Base-by-base conservation (phyloP, 2,329 filamentous ascomycete species). In the Scedosporium aurantiacum region DNA sequence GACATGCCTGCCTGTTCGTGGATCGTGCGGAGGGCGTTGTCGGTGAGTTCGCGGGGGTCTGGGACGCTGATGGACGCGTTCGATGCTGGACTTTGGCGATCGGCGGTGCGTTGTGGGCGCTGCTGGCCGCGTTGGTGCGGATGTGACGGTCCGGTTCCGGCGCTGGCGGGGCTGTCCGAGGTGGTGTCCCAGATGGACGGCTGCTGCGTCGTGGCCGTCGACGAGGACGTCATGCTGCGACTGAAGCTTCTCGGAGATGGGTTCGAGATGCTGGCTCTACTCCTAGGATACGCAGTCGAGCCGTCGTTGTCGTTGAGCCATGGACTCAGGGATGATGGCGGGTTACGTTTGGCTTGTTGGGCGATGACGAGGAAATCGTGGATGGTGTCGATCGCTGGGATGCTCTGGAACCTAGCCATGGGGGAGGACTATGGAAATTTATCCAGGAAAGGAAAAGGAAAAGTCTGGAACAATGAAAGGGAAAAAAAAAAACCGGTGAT, bases 301-400 rank as follows among this genome's bases (percentile, higher is more conserved):
- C 45, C 43, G 66, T 73, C 69, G 77, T 55, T 23, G 52, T 55
- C 52, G 52, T 28, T 27, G 52, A 55, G 52, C 52, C 52, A 28
- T 12, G 23, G 52, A 21, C 23, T 7, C 4, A 55, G 50, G 21
- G 10, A 2, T 10, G 50, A 27, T 28, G 43, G 43, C 50, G n/a
- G 18, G 18, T 55, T n/a, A 28, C 23, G 18, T 23, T 55, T 25
- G 52, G 52, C 23, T 21, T 47, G 2, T 16, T 55, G 52, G 23
- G 23, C 5, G 2, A 7, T 2, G 7, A 21, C 52, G 18, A 55
- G 52, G 23, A 55, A 28, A 4, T n/a, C n/a, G n/a, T 2, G 5
- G 43, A 47, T 47, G 16, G 23, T 3, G 12, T 28, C 21, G 21
- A 55, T 28, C 21, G 4, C 12, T 50, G 16, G 45, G 14, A 6